Conservation (phyloP, 129 eudicot species). For the Arctium lappa region DNA sequence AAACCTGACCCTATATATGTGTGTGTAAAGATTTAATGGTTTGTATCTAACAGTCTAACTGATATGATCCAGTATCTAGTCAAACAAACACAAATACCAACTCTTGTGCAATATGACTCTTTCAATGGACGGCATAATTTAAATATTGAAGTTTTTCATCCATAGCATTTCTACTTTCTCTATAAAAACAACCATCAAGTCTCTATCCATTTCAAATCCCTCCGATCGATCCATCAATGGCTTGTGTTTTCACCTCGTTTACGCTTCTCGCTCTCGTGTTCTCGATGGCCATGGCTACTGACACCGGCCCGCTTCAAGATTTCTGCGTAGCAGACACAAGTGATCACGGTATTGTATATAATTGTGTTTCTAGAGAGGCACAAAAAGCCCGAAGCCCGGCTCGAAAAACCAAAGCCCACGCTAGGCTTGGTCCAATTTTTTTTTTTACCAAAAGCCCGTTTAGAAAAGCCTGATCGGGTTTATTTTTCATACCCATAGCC, state of each 20-base stretch:
- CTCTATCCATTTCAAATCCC: neutral
- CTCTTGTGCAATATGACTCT: neutral
- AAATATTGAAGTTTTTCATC: neutral
- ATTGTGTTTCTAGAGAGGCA: neutral
- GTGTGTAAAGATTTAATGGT: too few relatives aligned
- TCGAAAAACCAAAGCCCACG: neutral
- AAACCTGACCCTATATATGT: too few relatives aligned
- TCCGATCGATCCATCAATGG: slow-evolving; percentile 17
- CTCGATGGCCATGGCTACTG: slow-evolving; percentile 19
- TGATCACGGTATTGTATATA: slow-evolving; percentile 21
- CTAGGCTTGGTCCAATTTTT: neutral
- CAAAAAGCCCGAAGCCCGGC: neutral
- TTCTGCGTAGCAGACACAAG: slow-evolving; percentile 35
- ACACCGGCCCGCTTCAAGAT: slow-evolving; percentile 42
- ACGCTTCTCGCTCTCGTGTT: slow-evolving; percentile 12
- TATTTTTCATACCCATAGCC: neutral
- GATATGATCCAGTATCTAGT: neutral
- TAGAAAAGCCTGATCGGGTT: neutral
- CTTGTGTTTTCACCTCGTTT: slow-evolving; percentile 18
- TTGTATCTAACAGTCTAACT: too few relatives aligned
- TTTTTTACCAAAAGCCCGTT: neutral
- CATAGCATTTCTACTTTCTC: neutral
- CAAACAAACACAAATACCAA: neutral
- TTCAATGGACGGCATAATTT: slow-evolving; percentile 6
- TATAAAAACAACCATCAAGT: neutral